phyloP scores from a whole-genome alignment of 2,329 filamentous ascomycete species.

The Aspergillus oerlinghausenensis region DNA sequence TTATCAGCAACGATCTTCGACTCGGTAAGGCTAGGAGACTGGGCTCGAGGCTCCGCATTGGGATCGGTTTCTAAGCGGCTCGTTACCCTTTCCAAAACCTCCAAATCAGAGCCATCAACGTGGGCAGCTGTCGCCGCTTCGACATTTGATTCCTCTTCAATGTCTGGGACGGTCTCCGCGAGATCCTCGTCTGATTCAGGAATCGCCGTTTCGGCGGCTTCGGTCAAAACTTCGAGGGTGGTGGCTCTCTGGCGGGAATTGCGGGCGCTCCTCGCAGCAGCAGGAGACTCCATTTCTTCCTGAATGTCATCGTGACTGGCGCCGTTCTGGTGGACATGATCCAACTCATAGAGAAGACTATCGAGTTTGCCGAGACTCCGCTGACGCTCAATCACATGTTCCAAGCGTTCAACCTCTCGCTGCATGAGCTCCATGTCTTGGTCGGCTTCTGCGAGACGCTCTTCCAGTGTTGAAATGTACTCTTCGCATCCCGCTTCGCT shows the following conservation, averaged over 20 bases:
- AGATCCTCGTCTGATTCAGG: constrained; percentile 43
- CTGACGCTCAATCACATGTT: constrained; percentile 93
- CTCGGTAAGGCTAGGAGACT: constrained; percentile 68
- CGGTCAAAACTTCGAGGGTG: constrained; percentile 40
- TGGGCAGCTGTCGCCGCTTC: constrained; percentile 16
- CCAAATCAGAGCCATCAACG: constrained; percentile 30
- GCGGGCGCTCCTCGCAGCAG: constrained; percentile 15
- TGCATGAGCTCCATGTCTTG: constrained; percentile 97
- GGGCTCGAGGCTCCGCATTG: constrained; percentile 30
- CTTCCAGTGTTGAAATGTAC: constrained; percentile 94
- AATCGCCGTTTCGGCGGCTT: constrained; percentile 43
- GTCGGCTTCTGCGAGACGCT: constrained; percentile 89
- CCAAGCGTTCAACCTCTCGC: constrained; percentile 86
- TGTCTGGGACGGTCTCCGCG: constrained; percentile 29
- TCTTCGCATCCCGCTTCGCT: constrained; percentile 89
- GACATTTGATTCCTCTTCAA: constrained; percentile 19
- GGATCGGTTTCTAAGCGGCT: constrained; percentile 21
- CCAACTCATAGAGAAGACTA: constrained; percentile 84
- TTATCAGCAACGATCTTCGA: constrained; percentile 86
- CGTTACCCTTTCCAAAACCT: constrained; percentile 33
- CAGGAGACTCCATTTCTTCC: constrained; percentile 13
- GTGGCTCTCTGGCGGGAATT: constrained; percentile 29
- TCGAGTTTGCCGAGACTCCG: constrained; percentile 92
- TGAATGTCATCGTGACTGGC: constrained; percentile 20
- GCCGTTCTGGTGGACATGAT: constrained; percentile 61